Evolutionary conservation across 1,139 yeast species (phyloP), one percentile per base, ranked within the genome.

Genomic region (Scheffersomyces quercinus): DNA sequence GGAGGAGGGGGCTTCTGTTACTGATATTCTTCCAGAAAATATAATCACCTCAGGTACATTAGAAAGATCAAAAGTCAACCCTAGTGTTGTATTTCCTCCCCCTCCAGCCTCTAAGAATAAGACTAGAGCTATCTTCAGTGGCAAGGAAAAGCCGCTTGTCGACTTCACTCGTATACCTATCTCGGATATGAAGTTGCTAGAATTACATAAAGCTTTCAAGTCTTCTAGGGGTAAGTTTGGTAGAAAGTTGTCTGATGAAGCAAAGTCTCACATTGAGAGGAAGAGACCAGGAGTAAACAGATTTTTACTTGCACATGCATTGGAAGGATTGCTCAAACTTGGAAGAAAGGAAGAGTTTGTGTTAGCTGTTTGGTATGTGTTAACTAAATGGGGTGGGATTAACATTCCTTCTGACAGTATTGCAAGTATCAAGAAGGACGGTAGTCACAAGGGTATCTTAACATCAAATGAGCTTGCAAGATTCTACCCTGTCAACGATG

Each of bases 331-430:
- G 26, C 40, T 60, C 15, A 58, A 60, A 24, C 47, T 73, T 41
- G 77, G 76, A 9, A 60, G 57, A 40, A 56, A 61, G 15, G 52
- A 56, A 11, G 73, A 69, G 41, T 68, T 67, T 41, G 50, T 64
- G 20, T 46, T 56, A 36, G 58, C 63, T 3, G 50, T 64, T 26
- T 70, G 71, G 73, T 63, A 59, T 35, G 39, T 60, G 1, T 50
- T 72, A 32, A 53, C 58, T 40, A 58, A 58, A 42, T 72, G 73
- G 70, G 77, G 73, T 4, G 73, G 72, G 4, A 48, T 67, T 4
- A 30, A 48, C 13, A 36, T 52, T 6, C 40, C 35, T 10, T 36
- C 36, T 8, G 28, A 38, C 20, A 36, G 36, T 13, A 38, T 43
- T 32, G 32, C 46, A 45, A 26, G 36, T 12, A 13, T 40, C 28